These are phyloP conservation scores for Penicillium hesseltinei DNA, from an alignment of 2,329 filamentous ascomycete species.

Conservation along the genomic window DNA sequence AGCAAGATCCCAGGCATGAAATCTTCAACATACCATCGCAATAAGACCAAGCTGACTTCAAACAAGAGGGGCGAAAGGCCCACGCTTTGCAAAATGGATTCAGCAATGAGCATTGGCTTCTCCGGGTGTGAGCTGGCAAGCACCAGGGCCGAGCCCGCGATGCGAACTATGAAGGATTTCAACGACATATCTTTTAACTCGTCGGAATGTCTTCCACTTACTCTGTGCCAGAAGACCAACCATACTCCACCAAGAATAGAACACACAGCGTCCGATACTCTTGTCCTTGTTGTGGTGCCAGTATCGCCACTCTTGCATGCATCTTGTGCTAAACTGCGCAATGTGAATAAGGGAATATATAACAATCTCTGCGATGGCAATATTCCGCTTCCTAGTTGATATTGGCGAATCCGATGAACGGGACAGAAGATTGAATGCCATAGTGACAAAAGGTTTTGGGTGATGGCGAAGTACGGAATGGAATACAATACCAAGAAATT, in stretches of 20 bases:
- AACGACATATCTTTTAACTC: neutral
- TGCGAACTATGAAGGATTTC: constrained; percentile 22
- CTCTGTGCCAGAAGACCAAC: constrained; percentile 27
- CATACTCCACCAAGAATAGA: constrained; percentile 31
- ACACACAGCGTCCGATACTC: constrained; percentile 16
- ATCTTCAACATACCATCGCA: constrained; percentile 22
- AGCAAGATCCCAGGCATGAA: neutral
- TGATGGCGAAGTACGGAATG: neutral
- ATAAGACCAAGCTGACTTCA: constrained; percentile 29
- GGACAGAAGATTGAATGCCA: constrained; percentile 2
- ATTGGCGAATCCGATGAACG: constrained; percentile 2
- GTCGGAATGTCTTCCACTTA: constrained; percentile 12
- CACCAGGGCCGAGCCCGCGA: constrained; percentile 25
- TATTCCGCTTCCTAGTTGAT: constrained; percentile 6
- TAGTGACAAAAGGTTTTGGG: neutral
- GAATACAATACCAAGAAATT: neutral
- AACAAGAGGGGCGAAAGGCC: constrained; percentile 32
- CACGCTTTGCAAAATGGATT: constrained; percentile 23
- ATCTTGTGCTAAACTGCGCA: constrained; percentile 23
- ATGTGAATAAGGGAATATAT: constrained; percentile 26
- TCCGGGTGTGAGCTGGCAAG: constrained; percentile 18
- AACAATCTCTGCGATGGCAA: constrained; percentile 27
- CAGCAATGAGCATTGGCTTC: constrained; percentile 22
- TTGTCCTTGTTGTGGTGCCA: constrained; percentile 27
- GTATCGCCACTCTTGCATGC: constrained; percentile 27